These are phyloP conservation scores for Daldinia loculata DNA, from an alignment of 495 filamentous ascomycete genomes.

Conservation along the genomic window DNA sequence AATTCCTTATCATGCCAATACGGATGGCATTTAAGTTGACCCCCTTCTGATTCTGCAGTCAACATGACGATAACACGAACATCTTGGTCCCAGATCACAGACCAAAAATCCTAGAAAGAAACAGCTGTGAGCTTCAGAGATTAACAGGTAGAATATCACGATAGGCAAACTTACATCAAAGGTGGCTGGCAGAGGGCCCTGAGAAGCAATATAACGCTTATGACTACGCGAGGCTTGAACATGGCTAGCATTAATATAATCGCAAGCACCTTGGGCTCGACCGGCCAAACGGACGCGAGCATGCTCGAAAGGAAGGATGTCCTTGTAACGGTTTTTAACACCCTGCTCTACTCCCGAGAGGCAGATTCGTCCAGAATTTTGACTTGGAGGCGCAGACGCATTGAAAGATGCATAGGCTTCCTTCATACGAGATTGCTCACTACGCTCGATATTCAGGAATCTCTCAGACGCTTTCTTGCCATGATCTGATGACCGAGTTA, in stretches of 20 bases:
- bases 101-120: constrained; percentile 92
- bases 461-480: constrained; percentile 83
- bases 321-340: constrained; percentile 94
- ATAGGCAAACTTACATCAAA: constrained; percentile 73
- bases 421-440: constrained; percentile 89
- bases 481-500: constrained; percentile 69
- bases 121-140: constrained; percentile 48
- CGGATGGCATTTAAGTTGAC: constrained; percentile 92
- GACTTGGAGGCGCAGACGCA: constrained; percentile 44
- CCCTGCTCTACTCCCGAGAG: constrained; percentile 96
- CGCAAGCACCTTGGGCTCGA: constrained; percentile 75
- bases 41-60: constrained; percentile 94
- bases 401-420: constrained; percentile 76
- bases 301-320: constrained; percentile 97
- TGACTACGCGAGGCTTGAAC: constrained; percentile 78
- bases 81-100: constrained; percentile 95
- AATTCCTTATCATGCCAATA: constrained; percentile 89
- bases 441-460: constrained; percentile 84
- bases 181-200: constrained; percentile 91
- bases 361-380: constrained; percentile 47
- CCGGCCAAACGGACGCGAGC: constrained; percentile 81
- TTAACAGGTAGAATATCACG: neutral
- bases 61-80: constrained; percentile 93
- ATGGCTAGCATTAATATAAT: constrained; percentile 96
- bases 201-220: constrained; percentile 93